phyloP scores from a whole-genome alignment of 2,329 filamentous ascomycete species.

The Gaeumannomyces tritici region DNA sequence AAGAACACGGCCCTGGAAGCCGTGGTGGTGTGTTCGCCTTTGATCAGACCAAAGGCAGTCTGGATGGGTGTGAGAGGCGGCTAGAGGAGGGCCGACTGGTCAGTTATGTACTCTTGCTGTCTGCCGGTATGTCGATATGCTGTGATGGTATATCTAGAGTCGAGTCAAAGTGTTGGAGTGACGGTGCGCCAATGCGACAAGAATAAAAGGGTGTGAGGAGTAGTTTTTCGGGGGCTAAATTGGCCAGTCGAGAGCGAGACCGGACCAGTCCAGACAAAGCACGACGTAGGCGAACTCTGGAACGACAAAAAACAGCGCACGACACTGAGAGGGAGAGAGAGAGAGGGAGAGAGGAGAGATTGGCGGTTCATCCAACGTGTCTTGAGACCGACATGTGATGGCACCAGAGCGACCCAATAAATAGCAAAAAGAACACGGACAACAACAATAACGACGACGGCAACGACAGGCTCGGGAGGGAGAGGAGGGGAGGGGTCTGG shows the following conservation, averaged over 20 bases:
- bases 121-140: neutral
- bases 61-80: neutral
- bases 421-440: neutral
- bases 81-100: neutral
- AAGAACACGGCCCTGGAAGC: conserved; percentile 52
- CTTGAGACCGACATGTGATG: neutral
- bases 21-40: conserved; percentile 52
- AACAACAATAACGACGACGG: neutral
- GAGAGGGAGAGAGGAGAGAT: too few relatives aligned
- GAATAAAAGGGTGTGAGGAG: neutral
- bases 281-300: neutral
- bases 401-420: neutral
- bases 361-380: neutral
- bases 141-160: neutral
- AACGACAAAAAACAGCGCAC: neutral
- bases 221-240: neutral
- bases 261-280: neutral
- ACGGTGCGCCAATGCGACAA: neutral
- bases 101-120: neutral
- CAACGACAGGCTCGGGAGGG: too few relatives aligned
- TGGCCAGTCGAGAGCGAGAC: neutral
- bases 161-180: neutral
- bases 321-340: too few relatives aligned
- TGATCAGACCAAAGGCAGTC: conserved; percentile 58
- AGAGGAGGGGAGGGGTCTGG: neutral